Conservation (phyloP, 192 early-diverging fungal genomes). For the Backusella tuberculispora region DNA sequence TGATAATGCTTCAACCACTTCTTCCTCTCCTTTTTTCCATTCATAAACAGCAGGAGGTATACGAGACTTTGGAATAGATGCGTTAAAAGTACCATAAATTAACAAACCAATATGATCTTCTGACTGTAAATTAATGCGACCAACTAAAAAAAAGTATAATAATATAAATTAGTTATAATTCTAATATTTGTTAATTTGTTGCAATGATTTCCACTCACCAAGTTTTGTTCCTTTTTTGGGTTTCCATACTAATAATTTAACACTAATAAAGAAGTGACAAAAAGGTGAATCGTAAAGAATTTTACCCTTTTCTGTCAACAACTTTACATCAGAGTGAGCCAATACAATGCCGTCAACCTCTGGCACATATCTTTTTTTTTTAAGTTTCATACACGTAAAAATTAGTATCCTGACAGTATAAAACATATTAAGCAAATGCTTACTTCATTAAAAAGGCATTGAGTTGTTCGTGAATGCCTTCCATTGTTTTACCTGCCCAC, state of each 20-base stretch:
- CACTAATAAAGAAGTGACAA: constrained; percentile 74
- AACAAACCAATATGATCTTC: constrained; percentile 93
- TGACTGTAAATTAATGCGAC: constrained; percentile 90
- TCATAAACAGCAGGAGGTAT: constrained; percentile 78
- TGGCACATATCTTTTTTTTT: constrained; percentile 73
- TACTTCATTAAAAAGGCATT: constrained; percentile 75
- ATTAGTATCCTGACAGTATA: constrained; percentile 16
- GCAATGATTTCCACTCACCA: constrained; percentile 45
- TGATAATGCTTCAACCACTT: constrained; percentile 58
- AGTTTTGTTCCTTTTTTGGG: constrained; percentile 68
- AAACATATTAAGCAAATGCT: not conserved
- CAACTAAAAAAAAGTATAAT: constrained; percentile 51
- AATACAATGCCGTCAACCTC: constrained; percentile 89
- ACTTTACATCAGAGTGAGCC: constrained; percentile 71
- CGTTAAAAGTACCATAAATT: constrained; percentile 94
- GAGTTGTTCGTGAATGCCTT: constrained; percentile 67
- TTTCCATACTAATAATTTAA: constrained; percentile 75
- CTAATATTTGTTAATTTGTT: not conserved
- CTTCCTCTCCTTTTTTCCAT: constrained; percentile 61
- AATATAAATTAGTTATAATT: not conserved
- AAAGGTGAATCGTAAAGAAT: constrained; percentile 86
- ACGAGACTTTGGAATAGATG: constrained; percentile 84
- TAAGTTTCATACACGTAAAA: constrained; percentile 6
- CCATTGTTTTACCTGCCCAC: constrained; percentile 55
- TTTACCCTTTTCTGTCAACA: constrained; percentile 60